Evolutionary conservation across 768 basidiomycete species (phyloP), one percentile per base, ranked within the genome.

Genomic region (Tylopilus rubrobrunneus): DNA sequence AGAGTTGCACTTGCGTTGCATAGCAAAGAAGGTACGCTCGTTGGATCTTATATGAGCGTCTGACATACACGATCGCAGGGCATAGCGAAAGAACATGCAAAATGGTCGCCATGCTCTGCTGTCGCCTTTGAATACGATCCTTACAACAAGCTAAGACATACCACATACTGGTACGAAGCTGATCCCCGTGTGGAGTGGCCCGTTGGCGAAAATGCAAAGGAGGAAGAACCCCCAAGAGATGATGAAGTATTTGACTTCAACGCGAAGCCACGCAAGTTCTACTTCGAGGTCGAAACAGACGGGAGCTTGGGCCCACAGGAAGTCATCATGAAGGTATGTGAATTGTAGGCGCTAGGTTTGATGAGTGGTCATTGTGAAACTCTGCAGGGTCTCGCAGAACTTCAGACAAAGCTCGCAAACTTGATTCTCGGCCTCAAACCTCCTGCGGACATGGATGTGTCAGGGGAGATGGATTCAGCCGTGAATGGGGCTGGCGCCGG

Each of bases 101-200:
- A 99, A 73, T 99, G 96, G 92, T 96, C 93, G 0, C 96, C 97
- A 12, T 90, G 94, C 56, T 89, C 93, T 2, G 93, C 97, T 8
- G 86, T 99, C 17, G 84, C 87, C 8, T 98, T 96, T 59, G 97
- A 99, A 74, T 99, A 99, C 58, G 97, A 99, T 71, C 97, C 97
- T 12, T 81, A 98, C 76, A 99, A 99, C 74, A 93, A 93, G 70
- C 78, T 99, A 31, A 84, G 94, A 49, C 97, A 99, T 72, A 98
- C 97, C 4, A 84, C 88, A 3, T 84, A 97, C 70, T 98, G 97
- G 97, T 92, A 78, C 66, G 97, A 99, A 71, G 79, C 76, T 23
- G 85, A 94, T 62, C 77, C 82, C 59, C 82, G 83, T 31, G 78
- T 71, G 4, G 97, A 99, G 73, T 99, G 97, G 97, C 96, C 95